phyloP scores from a whole-genome alignment of 306 rosid species.

The Canavalia gladiata region DNA sequence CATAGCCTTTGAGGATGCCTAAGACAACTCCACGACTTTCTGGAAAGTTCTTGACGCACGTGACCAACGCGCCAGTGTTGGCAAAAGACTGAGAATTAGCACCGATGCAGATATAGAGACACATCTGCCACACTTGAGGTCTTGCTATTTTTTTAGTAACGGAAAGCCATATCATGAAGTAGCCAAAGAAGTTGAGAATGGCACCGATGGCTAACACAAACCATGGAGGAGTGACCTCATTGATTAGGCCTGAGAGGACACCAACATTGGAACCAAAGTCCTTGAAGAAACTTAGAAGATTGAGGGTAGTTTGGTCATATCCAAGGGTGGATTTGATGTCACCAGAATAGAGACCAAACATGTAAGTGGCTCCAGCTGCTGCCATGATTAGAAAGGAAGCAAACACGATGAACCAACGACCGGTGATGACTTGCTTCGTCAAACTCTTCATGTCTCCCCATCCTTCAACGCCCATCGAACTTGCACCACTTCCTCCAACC shows the following conservation, averaged over 20 bases:
- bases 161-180: slow-evolving; percentile 85
- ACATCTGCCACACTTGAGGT: slow-evolving; percentile 76
- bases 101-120: slow-evolving; percentile 71
- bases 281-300: slow-evolving; percentile 83
- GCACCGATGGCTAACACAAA: slow-evolving; percentile 61
- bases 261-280: slow-evolving; percentile 88
- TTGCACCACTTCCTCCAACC: slow-evolving; percentile 4
- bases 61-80: slow-evolving; percentile 78
- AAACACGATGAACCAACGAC: slow-evolving; percentile 84
- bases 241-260: slow-evolving; percentile 73
- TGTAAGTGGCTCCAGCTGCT: slow-evolving; percentile 84
- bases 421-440: slow-evolving; percentile 58
- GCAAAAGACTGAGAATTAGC: slow-evolving; percentile 77
- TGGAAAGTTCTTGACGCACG: slow-evolving; percentile 80
- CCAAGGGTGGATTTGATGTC: slow-evolving; percentile 68
- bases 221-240: slow-evolving; percentile 83
- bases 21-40: slow-evolving; percentile 69
- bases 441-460: slow-evolving; percentile 56
- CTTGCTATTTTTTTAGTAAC: slow-evolving; percentile 56
- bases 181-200: slow-evolving; percentile 68
- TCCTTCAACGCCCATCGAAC: slow-evolving; percentile 19
- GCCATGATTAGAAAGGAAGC: slow-evolving; percentile 81
- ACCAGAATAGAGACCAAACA: slow-evolving; percentile 77
- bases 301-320: slow-evolving; percentile 85
- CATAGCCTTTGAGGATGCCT: slow-evolving; percentile 73